Base-by-base conservation (phyloP, 371 early-diverging fungal genomes). In the Apophysomyces variabilis region DNA sequence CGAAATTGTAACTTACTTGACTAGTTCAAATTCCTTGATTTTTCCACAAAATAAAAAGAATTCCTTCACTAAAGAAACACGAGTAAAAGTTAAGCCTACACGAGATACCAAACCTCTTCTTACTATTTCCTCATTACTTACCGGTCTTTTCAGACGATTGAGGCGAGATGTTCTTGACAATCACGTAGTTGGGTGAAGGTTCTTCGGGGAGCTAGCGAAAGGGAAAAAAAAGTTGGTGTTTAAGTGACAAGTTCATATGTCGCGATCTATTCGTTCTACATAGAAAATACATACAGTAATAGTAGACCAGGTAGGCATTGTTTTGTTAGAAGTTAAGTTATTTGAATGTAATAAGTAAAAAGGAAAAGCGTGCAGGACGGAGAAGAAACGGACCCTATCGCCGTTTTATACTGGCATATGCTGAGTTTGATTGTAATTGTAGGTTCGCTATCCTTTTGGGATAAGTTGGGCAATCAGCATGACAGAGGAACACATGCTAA, bases 1-100 rank as follows among this genome's bases (percentile, higher is more conserved):
- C 16, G 35, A 18, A 18, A 63, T 1, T 21, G 41, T 39, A 45
- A 75, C 79, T 79, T 85, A 89, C 88, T 78, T 76, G 57, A 69
- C 65, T 66, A 89, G 65, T 70, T 89, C 88, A 66, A 89, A 88
- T 70, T 84, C 82, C 43, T 71, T 73, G 70, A 89, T 87, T 67
- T 87, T 88, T 58, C 90, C 90, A 66, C 90, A 88, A 72, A 89
- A 89, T 61, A 83, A 65, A 70, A 89, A 89, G 74, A 89, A 90
- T 66, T 88, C 88, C 66, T 79, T 86, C 63, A 89, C 88, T 85
- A 37, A 37, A 35, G 44, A 37, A 39, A 50, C 8, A 50, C 13
- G 13, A 45, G n/a, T 0, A 14, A 12, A 43, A 45, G 46, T 45
- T 45, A 45, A n/a, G 13, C 21, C 21, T 7, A 18, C 21, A 3